phyloP scores from a whole-genome alignment of 1,284 basidiomycete species.

The Cerrena zonata region DNA sequence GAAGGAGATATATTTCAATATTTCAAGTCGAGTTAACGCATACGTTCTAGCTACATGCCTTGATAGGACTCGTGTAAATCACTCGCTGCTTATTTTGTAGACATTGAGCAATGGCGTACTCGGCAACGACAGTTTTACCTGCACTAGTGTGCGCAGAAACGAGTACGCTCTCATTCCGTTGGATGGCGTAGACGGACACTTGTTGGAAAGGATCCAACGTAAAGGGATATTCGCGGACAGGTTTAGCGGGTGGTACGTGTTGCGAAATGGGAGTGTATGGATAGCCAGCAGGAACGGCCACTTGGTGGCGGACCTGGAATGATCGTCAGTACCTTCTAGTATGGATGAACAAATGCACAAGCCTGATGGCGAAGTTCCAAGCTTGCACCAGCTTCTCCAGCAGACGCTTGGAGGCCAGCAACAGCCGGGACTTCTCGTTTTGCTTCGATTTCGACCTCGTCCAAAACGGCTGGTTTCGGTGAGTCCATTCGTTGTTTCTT shows the following conservation, averaged over 20 bases:
- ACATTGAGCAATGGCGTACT: constrained; percentile 98
- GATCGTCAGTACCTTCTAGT: constrained; percentile 1
- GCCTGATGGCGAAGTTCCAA: constrained; percentile 78
- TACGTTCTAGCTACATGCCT: constrained; percentile 54
- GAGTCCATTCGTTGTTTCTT: constrained; percentile 53
- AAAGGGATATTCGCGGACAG: constrained; percentile 92
- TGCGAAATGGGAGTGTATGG: constrained; percentile 87
- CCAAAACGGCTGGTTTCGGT: constrained; percentile 69
- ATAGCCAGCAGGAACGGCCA: constrained; percentile 89
- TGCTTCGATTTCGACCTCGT: constrained; percentile 86
- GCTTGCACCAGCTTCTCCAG: constrained; percentile 59
- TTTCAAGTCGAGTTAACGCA: constrained; percentile 15
- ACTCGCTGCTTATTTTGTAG: constrained; percentile 89
- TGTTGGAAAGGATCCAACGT: constrained; percentile 96
- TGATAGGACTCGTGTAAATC: constrained; percentile 99
- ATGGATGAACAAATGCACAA: constrained; percentile 16
- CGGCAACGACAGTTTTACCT: constrained; percentile 97
- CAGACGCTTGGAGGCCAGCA: constrained; percentile 66
- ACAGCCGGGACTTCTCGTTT: constrained; percentile 83
- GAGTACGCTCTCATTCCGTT: constrained; percentile 93
- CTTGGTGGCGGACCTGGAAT: constrained; percentile 81
- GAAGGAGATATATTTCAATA: constrained; percentile 14
- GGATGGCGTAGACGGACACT: constrained; percentile 91
- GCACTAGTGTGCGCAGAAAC: constrained; percentile 99
- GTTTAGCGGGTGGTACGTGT: constrained; percentile 88